Evolutionary conservation across 1,139 yeast species (phyloP).

Genomic region (Sugiyamaella japonica): DNA sequence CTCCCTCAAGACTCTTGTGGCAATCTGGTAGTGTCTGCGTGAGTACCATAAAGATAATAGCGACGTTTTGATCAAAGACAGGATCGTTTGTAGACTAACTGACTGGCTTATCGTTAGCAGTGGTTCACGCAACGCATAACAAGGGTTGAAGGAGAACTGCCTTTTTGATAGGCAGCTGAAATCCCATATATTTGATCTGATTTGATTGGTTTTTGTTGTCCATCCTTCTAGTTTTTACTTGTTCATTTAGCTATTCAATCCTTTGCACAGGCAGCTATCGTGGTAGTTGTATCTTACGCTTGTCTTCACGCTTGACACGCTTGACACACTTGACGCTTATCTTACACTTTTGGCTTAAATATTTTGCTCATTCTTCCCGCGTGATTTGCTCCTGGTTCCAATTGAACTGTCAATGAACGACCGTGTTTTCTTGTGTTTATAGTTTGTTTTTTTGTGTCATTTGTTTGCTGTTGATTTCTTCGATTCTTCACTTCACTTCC

Average conservation of each 20-base stretch:
- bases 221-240: too few relatives aligned
- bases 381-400: too few relatives aligned
- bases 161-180: too few relatives aligned
- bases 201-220: too few relatives aligned
- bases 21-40: not conserved
- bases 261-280: not conserved
- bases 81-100: not conserved
- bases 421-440: not conserved
- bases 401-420: not conserved
- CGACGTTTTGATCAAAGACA: not conserved
- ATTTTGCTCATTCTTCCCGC: too few relatives aligned
- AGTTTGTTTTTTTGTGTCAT: not conserved
- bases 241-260: not conserved
- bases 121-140: too few relatives aligned
- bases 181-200: too few relatives aligned
- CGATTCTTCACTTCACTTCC: conserved; percentile 15
- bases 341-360: too few relatives aligned
- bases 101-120: not conserved
- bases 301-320: too few relatives aligned
- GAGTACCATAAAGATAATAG: not conserved
- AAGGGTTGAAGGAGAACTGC: too few relatives aligned
- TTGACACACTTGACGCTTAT: too few relatives aligned
- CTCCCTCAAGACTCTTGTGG: not conserved
- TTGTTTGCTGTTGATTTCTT: not conserved
- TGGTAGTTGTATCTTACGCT: not conserved